Evolutionary conservation across 306 rosid genomes (phyloP), one percentile per base, ranked within the genome.

Genomic region (Vicia faba): DNA sequence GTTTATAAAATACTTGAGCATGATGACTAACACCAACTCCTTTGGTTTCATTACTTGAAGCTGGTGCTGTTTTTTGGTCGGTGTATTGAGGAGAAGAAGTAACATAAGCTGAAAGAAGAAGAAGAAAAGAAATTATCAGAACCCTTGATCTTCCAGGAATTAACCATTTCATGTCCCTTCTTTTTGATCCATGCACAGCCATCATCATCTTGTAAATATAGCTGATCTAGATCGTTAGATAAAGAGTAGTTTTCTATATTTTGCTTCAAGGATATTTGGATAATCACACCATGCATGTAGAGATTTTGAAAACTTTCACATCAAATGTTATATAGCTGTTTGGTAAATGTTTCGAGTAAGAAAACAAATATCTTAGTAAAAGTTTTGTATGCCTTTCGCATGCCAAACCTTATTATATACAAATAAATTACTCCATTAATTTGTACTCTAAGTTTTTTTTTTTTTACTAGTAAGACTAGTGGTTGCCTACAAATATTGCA

Each of bases 1-100:
- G 97, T 40, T 76, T 58, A 76, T 81, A 80, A 25, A 71, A 80
- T 28, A 77, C 88, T 61, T 56, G 72, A 73, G 14, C 76, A 49
- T 87, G 49, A 38, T 19, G 9, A 6, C 36, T 43, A 31, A 25
- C 39, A 43, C 56, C 63, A 56, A 64, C 62, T 18, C 56, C 54
- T 46, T 63, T 77, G 2, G 69, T 71, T 0, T 45, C 50, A 57
- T 57, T 65, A 7, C 38, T 33, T 33, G 51, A 72, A 67, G 59
- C 2, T 31, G 61, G 51, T n/a, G 66, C 31, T 73, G 87, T 76
- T 72, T 83, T 84, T 4, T 54, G 66, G 23, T 41, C 26, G 19
- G 20, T 54, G 26, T 63, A 23, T 33, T 57, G 63, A 39, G 16
- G 77, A 43, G 90, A 87, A 48, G 82, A 84, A 64, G 85, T 50